Conservation (phyloP, 441 rosid genomes). For the Populus hybrid region DNA sequence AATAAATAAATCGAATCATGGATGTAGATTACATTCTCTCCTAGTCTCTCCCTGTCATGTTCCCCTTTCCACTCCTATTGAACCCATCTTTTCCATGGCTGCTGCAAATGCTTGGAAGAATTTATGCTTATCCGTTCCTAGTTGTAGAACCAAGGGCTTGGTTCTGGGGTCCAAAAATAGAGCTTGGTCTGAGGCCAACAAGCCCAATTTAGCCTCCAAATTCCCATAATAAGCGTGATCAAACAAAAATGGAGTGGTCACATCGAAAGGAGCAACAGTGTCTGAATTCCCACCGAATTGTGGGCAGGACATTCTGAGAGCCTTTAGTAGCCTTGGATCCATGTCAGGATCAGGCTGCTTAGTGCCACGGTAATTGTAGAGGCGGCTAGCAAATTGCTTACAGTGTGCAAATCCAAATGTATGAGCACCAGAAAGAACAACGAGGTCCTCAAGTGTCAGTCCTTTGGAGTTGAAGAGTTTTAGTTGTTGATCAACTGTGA, state of each 20-base stretch:
- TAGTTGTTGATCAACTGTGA: slow-evolving; percentile 30
- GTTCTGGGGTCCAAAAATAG: slow-evolving; percentile 60
- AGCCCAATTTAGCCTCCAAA: slow-evolving; percentile 50
- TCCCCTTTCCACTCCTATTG: slow-evolving; percentile 59
- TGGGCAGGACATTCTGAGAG: slow-evolving; percentile 54
- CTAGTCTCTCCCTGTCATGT: slow-evolving; percentile 52
- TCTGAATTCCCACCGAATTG: slow-evolving; percentile 34
- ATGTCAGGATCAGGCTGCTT: slow-evolving; percentile 57
- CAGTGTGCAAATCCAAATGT: slow-evolving; percentile 77
- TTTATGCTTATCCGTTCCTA: slow-evolving; percentile 24
- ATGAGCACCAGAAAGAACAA: slow-evolving; percentile 47
- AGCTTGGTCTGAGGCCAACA: slow-evolving; percentile 57
- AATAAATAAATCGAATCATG: not conserved
- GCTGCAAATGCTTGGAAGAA: slow-evolving; percentile 52
- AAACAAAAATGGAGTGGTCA: no score
- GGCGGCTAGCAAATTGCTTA: slow-evolving; percentile 39
- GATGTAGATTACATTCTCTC: slow-evolving; percentile 41
- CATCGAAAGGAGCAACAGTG: slow-evolving; percentile 49
- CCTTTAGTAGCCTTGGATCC: slow-evolving; percentile 40
- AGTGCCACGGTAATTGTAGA: slow-evolving; percentile 52
- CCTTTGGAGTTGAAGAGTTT: slow-evolving; percentile 51
- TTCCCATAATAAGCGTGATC: slow-evolving; percentile 62
- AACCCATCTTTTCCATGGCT: slow-evolving; percentile 82
- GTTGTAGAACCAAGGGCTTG: slow-evolving; percentile 37
- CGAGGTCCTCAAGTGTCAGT: slow-evolving; percentile 44